Conservation (phyloP, 2,329 filamentous ascomycete species). For the Microthyrium microscopicum region DNA sequence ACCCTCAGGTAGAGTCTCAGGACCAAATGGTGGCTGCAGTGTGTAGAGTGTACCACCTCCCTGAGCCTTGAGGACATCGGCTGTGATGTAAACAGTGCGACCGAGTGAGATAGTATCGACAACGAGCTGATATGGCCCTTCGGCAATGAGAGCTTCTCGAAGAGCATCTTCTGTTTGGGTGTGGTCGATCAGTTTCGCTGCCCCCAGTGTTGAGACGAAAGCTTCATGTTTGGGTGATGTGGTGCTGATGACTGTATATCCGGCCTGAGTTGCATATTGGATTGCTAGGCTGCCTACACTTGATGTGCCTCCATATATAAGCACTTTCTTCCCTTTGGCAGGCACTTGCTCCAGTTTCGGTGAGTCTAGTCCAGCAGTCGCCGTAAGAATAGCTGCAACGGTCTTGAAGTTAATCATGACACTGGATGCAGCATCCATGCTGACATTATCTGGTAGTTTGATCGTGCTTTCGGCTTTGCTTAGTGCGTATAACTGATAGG, state of each 20-base stretch:
- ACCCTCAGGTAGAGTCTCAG: slow-evolving; percentile 9
- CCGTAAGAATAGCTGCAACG: neutral
- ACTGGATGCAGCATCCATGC: neutral
- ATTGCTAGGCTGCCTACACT: slow-evolving; percentile 16
- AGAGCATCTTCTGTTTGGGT: slow-evolving; percentile 10
- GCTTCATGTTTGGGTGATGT: slow-evolving; percentile 16
- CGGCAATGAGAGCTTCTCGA: slow-evolving; percentile 11
- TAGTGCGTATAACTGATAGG: neutral
- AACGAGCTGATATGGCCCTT: slow-evolving; percentile 15
- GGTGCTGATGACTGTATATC: slow-evolving; percentile 20
- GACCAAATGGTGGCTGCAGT: slow-evolving; percentile 11
- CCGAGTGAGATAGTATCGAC: slow-evolving; percentile 17
- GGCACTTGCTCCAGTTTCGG: neutral
- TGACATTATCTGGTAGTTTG: neutral
- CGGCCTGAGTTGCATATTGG: slow-evolving; percentile 14
- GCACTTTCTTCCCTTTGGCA: slow-evolving; percentile 15
- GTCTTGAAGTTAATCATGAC: neutral
- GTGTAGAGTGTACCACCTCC: slow-evolving; percentile 12
- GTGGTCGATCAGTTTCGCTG: neutral
- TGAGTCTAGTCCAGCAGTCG: neutral
- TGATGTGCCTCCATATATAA: slow-evolving; percentile 20
- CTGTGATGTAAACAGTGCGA: slow-evolving; percentile 11
- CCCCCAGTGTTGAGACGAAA: slow-evolving; percentile 12
- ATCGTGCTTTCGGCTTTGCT: too few species aligned
- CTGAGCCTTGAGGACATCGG: slow-evolving; percentile 13